Percentiles rank a stretch among this genome's conserved stretches.
Evolutionary conservation across 495 filamentous ascomycete species (phyloP).

Genomic region (Penicillium nucicola): DNA sequence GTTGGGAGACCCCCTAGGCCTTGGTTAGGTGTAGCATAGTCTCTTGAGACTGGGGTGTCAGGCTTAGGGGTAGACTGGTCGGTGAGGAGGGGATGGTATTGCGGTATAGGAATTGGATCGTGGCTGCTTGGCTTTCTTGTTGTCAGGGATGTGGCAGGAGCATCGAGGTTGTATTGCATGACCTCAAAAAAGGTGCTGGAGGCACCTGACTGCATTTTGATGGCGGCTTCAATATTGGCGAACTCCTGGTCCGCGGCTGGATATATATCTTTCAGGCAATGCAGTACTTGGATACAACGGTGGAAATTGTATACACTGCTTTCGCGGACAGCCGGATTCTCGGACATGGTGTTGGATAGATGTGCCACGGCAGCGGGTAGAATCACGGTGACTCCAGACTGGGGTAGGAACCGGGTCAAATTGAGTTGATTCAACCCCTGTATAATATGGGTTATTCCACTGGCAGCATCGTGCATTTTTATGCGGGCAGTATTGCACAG

Average conservation of each 20-base stretch:
- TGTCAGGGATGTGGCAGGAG: constrained; percentile 7
- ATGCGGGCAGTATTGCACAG: constrained; percentile 54
- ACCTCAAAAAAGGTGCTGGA: constrained; percentile 33
- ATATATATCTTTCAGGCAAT: constrained; percentile 74
- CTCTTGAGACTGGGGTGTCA: background rate
- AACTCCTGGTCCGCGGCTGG: constrained; percentile 77
- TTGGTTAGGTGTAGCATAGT: constrained; percentile 2
- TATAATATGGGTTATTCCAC: constrained; percentile 73
- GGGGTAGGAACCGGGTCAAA: constrained; percentile 74
- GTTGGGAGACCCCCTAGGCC: background rate
- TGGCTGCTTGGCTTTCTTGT: constrained; percentile 18
- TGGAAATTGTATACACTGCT: constrained; percentile 69
- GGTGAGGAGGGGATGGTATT: background rate
- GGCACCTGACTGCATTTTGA: constrained; percentile 48
- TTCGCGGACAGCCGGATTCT: constrained; percentile 60
- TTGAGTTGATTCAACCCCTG: constrained; percentile 63
- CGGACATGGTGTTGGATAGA: constrained; percentile 76
- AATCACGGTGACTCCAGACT: constrained; percentile 81
- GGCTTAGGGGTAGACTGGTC: background rate
- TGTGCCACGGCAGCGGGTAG: constrained; percentile 86
- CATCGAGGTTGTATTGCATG: constrained; percentile 32
- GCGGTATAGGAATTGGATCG: constrained; percentile 6
- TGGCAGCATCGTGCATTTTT: constrained; percentile 72
- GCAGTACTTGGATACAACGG: constrained; percentile 75
- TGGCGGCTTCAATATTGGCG: constrained; percentile 76